A percentile compares a stretch with the other conserved stretches of the same genome.
Conservation (phyloP, 305 asterid species). For the Fraxinus greggii region DNA sequence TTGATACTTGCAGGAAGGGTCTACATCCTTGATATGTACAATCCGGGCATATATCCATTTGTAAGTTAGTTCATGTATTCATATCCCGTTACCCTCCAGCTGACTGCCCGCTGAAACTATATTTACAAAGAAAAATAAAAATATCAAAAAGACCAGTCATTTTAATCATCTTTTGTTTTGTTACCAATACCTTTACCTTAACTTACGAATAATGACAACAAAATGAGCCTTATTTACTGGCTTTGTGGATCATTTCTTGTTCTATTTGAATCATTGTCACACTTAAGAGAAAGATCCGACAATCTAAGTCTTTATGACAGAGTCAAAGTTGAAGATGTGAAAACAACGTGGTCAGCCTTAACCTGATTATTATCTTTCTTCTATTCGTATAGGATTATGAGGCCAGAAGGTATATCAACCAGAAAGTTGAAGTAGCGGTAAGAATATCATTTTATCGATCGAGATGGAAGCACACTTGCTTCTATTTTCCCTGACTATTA, state of each 20-base stretch:
- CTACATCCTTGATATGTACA: slow-evolving; percentile 90
- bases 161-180: background rate
- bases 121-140: slow-evolving; percentile 1
- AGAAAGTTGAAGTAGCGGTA: slow-evolving; percentile 78
- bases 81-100: background rate
- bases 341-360: background rate
- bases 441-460: slow-evolving; percentile 26
- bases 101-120: background rate
- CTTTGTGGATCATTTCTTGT: background rate
- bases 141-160: slow-evolving; percentile 1
- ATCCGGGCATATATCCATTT: slow-evolving; percentile 86
- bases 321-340: background rate
- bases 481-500: background rate
- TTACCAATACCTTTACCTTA: background rate
- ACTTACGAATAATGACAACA: background rate
- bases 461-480: background rate
- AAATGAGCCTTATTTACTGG: background rate
- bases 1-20: slow-evolving; percentile 68
- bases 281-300: background rate
- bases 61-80: slow-evolving; percentile 48
- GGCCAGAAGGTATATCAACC: slow-evolving; percentile 75
- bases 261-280: background rate
- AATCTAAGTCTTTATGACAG: background rate
- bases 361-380: background rate
- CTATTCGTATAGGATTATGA: slow-evolving; percentile 57